These are phyloP conservation scores for Trametes punicea DNA, from an alignment of 768 basidiomycete genomes.

Conservation along the genomic window DNA sequence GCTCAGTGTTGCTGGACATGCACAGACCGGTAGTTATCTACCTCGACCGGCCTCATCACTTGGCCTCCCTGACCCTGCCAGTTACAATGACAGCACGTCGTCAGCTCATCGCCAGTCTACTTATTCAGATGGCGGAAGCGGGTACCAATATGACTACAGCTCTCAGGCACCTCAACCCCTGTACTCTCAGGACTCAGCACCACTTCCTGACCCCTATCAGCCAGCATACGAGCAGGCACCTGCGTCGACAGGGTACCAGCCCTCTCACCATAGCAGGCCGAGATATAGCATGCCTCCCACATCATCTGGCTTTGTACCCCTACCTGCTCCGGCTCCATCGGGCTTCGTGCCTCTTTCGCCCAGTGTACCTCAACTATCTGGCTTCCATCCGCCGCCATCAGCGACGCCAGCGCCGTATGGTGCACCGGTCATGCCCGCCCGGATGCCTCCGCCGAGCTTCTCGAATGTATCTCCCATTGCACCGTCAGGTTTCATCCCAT, in stretches of 20 bases:
- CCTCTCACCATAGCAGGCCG: constrained; percentile 40
- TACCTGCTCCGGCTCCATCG: constrained; percentile 39
- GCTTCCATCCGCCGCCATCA: constrained; percentile 23
- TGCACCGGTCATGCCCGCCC: constrained; percentile 19
- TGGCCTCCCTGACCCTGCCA: constrained; percentile 25
- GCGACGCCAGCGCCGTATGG: constrained; percentile 27
- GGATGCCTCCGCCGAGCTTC: constrained; percentile 26
- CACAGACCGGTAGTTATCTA: constrained; percentile 7
- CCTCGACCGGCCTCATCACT: constrained; percentile 31
- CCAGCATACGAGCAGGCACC: constrained; percentile 43
- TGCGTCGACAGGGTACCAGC: constrained; percentile 33
- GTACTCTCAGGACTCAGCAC: constrained; percentile 33
- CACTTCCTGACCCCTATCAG: constrained; percentile 41
- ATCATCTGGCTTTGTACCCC: constrained; percentile 67
- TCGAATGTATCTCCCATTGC: constrained; percentile 12
- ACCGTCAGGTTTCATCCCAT: constrained; percentile 13
- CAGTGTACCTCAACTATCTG: constrained; percentile 23
- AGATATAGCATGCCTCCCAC: constrained; percentile 64
- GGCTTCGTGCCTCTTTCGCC: constrained; percentile 29
- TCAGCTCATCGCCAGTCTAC: constrained; percentile 36
- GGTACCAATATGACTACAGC: constrained; percentile 38
- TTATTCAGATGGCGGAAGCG: constrained; percentile 32
- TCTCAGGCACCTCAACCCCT: constrained; percentile 28
- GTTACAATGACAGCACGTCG: background rate
- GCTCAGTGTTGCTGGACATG: background rate